Evolutionary conservation across 2,329 filamentous ascomycete species (phyloP), one percentile per base, ranked within the genome.

Genomic region (Biscogniauxia sp.): DNA sequence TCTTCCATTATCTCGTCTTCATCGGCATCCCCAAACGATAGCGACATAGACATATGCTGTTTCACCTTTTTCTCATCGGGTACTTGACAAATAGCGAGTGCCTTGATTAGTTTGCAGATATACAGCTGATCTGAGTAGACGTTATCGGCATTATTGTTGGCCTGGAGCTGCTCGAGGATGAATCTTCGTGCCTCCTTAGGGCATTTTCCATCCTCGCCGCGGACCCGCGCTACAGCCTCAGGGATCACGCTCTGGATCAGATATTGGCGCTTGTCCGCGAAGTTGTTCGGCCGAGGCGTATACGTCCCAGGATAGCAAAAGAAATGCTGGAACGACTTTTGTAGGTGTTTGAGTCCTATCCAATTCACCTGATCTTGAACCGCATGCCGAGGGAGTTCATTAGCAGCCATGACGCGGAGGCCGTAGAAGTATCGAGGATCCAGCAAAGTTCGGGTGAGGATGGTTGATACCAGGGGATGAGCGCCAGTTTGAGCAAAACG

Each of bases 81-180:
- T 54, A 88, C 80, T 25, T 88, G 77, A n/a, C 84, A 86, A 0
- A 80, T 81, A 1, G 86, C 82, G 25, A 89, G 75, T 0, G 83
- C 81, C 51, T 82, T 79, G 8, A 99, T 90, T 23, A 99, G 81
- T 20, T 84, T 90, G 7, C 92, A 88, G 57, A 99, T 86, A 72
- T 97, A 99, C 69, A 91, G 88, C 64, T 93, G 89, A 70, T 99
- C 96, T 5, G 93, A 97, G 71, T 87, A 96, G 55, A 88, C 77
- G 69, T 99, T 99, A 62, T 91, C 89, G 2, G 90, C 88, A 72
- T 99, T 99, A 76, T 99, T 93, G 72, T 99, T 99, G 78, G 93
- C 94, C 54, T 91, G 89, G 37, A 99, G 80, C 72, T 96, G 91
- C 68, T 97, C 93, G 20, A 96, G 84, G 54, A 99, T 85, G 74